Evolutionary conservation across 129 eudicot genomes (phyloP), one percentile per base, ranked within the genome.

Genomic region (Glebionis coronaria): DNA sequence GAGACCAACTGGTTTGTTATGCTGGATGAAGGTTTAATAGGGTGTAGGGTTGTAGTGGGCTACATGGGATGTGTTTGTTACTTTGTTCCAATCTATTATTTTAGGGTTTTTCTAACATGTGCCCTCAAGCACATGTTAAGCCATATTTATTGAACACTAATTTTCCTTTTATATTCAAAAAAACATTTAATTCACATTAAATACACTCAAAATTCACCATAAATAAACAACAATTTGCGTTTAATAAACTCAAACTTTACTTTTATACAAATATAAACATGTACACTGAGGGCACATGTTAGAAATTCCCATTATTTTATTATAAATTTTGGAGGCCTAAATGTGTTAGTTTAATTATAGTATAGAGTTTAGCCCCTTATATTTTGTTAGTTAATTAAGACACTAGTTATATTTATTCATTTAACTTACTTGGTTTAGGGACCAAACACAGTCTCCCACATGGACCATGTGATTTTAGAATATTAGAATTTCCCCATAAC

Each of bases 371-470:
- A 68, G 69, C 61, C 70, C 82, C 46, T 68, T 75, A 3, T 25
- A 66, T 56, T 67, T 4, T 0, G 15, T 23, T 4, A 51, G 20
- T 21, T 23, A 13, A 3, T 50, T 31, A 56, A 60, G 15, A 56
- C 56, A 66, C 10, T 61, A 60, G 44, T 57, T 67, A 27, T 61
- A 68, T 38, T 35, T 49, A 27, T 61, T 73, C 56, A 63, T 64
- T 52, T 12, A 40, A 68, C 9, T 18, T 57, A 56, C 70, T 61
- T 75, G 80, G 83, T 50, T 82, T 71, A 62, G 75, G 71, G 87
- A 70, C 79, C 66, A 63, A 69, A 63, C 93, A 83, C 95, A 78
- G 90, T 87, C 86, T 84, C 93, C 95, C 93, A 91, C 86, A 77
- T 80, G 97, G 46, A 62, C 75, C 95, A 90, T 87, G 80, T 75